Percentiles rank a stretch among this genome's conserved stretches.
phyloP scores from a whole-genome alignment of 768 basidiomycete species.

The Panaeolus papilionaceus region DNA sequence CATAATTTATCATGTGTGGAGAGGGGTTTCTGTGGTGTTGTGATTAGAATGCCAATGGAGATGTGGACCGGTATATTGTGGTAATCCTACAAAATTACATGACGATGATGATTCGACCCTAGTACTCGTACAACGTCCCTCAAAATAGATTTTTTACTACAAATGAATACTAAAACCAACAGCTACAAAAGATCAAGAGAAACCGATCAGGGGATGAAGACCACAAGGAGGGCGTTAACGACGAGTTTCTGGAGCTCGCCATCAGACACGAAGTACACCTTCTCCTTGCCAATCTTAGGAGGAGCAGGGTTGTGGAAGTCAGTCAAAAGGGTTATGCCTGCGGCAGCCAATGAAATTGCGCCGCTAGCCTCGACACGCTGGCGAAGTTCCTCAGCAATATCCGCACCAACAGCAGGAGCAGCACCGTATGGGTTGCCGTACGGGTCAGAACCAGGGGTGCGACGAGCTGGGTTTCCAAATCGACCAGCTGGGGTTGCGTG shows the following conservation, averaged over 20 bases:
- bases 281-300: constrained; percentile 62
- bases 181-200: neutral
- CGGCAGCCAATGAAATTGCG: constrained; percentile 65
- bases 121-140: neutral
- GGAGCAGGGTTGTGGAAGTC: constrained; percentile 47
- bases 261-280: constrained; percentile 70
- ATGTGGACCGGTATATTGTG: neutral
- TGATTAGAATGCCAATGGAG: neutral
- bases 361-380: constrained; percentile 70
- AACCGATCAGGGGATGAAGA: constrained; percentile 57
- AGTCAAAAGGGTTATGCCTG: constrained; percentile 66
- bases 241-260: constrained; percentile 76
- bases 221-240: constrained; percentile 77
- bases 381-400: constrained; percentile 45
- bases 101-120: neutral
- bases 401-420: constrained; percentile 16
- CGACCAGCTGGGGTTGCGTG: constrained; percentile 37
- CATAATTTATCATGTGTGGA: neutral
- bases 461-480: constrained; percentile 48
- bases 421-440: constrained; percentile 40
- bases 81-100: neutral
- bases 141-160: neutral
- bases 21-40: neutral
- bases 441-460: constrained; percentile 40
- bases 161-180: neutral